phyloP scores from a whole-genome alignment of 257 asterid genomes.

The Jacaranda copaia region DNA sequence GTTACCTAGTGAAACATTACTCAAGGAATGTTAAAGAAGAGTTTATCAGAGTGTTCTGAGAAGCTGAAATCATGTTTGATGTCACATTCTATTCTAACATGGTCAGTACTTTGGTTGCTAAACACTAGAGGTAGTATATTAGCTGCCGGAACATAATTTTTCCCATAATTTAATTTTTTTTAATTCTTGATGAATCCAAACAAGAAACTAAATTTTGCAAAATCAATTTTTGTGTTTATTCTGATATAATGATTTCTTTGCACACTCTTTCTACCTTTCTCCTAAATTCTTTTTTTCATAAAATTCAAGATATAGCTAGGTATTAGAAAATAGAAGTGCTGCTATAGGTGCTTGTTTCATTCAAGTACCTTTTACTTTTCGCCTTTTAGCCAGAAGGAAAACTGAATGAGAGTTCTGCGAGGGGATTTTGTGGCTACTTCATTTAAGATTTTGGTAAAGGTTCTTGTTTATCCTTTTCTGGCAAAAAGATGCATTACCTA shows the following conservation, averaged over 20 bases:
- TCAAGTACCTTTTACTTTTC: too few relatives aligned
- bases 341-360: too few relatives aligned
- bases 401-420: background rate
- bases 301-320: too few relatives aligned
- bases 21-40: too few relatives aligned
- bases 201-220: background rate
- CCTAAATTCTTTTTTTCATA: background rate
- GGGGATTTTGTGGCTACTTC: constrained; percentile 21
- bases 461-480: background rate
- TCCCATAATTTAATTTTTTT: background rate
- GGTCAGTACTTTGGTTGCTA: background rate
- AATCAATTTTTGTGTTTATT: constrained; percentile 1
- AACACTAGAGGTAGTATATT: constrained; percentile 6
- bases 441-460: background rate
- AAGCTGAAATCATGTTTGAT: too few relatives aligned
- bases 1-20: too few relatives aligned
- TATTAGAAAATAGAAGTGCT: too few relatives aligned
- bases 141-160: constrained; percentile 20
- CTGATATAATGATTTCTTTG: constrained; percentile 6
- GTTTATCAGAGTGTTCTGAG: too few relatives aligned
- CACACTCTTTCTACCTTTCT: background rate
- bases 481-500: background rate
- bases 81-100: too few relatives aligned
- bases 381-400: too few relatives aligned
- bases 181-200: background rate